Conservation (phyloP, 2,329 filamentous ascomycete genomes). For the Dactylonectria macrodidyma region DNA sequence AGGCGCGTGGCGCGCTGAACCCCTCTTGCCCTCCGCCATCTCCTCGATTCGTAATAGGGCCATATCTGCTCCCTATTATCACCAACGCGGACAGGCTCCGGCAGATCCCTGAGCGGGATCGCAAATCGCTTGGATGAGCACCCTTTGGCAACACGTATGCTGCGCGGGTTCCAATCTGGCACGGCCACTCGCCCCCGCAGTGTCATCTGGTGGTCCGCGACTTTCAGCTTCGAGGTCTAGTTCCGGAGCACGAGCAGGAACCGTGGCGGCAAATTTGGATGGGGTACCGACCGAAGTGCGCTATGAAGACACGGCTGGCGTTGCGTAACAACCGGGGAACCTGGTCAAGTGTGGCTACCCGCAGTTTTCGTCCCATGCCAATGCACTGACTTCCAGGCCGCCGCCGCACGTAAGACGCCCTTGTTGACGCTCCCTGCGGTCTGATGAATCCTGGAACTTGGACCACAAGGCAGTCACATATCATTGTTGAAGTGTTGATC, state of each 20-base stretch:
- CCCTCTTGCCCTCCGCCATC: not conserved
- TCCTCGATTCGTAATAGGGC: slow-evolving; percentile 15
- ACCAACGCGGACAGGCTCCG: slow-evolving; percentile 19
- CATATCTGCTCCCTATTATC: slow-evolving; percentile 1
- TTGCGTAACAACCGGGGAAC: slow-evolving; percentile 26
- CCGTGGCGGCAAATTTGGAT: not conserved
- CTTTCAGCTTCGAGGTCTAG: slow-evolving; percentile 5
- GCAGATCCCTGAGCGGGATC: not conserved
- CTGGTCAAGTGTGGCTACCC: slow-evolving; percentile 10
- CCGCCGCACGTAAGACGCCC: not conserved
- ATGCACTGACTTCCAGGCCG: not conserved
- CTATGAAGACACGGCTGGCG: not conserved
- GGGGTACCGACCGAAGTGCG: not conserved
- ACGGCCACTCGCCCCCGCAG: not conserved
- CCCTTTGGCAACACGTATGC: not conserved
- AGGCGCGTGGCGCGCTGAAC: not conserved
- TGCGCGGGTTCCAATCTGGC: slow-evolving; percentile 31
- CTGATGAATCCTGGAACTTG: not conserved
- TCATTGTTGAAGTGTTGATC: not conserved
- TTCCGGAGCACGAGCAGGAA: not conserved
- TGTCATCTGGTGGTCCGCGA: slow-evolving; percentile 1
- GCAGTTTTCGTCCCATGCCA: not conserved
- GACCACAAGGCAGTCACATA: not conserved
- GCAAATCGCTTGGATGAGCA: not conserved
- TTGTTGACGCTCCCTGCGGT: not conserved